Conservation (phyloP, 1,284 basidiomycete species). For the Ganoderma boninense region DNA sequence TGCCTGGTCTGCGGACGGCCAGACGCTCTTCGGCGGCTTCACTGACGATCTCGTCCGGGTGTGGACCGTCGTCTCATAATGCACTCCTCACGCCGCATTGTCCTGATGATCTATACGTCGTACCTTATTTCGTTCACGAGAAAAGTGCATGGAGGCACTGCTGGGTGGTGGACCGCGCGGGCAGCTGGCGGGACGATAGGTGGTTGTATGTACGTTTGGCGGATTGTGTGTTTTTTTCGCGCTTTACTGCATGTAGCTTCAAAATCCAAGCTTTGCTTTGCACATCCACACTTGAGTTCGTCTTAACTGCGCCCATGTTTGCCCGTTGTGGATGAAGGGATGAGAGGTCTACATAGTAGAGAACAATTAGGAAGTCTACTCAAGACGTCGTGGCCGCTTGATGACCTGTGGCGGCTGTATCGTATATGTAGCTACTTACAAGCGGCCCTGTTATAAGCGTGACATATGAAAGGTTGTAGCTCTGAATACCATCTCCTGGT, state of each 20-base stretch:
- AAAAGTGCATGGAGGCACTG: constrained; percentile 34
- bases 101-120: constrained; percentile 9
- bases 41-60: constrained; percentile 92
- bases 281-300: constrained; percentile 9
- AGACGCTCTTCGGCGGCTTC: constrained; percentile 97
- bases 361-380: too few species aligned
- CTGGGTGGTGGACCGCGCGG: constrained; percentile 23
- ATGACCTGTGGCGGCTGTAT: too few species aligned
- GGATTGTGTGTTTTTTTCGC: constrained; percentile 34
- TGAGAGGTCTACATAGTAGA: too few species aligned
- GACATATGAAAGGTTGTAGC: too few species aligned
- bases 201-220: constrained; percentile 32
- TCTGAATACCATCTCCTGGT: too few species aligned
- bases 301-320: not conserved
- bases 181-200: constrained; percentile 24
- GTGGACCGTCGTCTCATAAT: constrained; percentile 86
- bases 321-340: not conserved
- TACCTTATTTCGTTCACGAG: constrained; percentile 29
- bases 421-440: too few species aligned
- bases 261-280: constrained; percentile 38
- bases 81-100: constrained; percentile 8
- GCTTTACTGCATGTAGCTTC: constrained; percentile 37
- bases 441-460: too few species aligned
- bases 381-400: too few species aligned
- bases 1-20: constrained; percentile 98